These are phyloP conservation scores for Aegilops longissima DNA, from an alignment of 176 grass and related monocot species.

Conservation along the genomic window DNA sequence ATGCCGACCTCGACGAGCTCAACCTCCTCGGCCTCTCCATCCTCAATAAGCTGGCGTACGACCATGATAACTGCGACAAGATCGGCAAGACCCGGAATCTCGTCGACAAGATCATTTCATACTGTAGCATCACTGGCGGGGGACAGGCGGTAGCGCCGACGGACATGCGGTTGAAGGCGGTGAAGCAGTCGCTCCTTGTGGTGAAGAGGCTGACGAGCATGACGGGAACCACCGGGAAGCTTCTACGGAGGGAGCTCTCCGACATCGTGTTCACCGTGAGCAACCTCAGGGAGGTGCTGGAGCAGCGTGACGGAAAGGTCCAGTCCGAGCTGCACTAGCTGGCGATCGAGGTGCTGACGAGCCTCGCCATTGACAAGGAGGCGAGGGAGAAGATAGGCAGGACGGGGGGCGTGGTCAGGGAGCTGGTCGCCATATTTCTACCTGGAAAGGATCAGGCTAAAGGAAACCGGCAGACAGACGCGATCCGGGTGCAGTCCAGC, in stretches of 20 bases:
- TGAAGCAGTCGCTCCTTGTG: conserved; percentile 61
- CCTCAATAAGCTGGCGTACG: too few relatives aligned
- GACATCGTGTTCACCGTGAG: conserved; percentile 62
- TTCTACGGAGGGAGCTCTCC: conserved; percentile 54
- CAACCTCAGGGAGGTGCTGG: conserved; percentile 63
- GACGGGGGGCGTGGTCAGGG: conserved; percentile 52
- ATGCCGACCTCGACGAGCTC: too few relatives aligned
- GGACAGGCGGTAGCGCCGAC: background rate
- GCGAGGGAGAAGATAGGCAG: conserved; percentile 57
- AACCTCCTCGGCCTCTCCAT: too few relatives aligned
- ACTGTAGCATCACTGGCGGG: conserved; percentile 21
- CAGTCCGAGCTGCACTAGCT: conserved; percentile 37
- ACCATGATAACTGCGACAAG: too few relatives aligned
- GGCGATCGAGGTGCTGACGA: conserved; percentile 61
- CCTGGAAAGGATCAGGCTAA: too few relatives aligned
- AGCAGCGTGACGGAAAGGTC: conserved; percentile 4
- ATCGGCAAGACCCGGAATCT: too few relatives aligned
- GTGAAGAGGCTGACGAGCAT: conserved; percentile 71
- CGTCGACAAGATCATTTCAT: too few relatives aligned
- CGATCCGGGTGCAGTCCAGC: too few relatives aligned
- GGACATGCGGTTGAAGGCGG: conserved; percentile 31
- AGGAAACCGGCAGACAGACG: too few relatives aligned
- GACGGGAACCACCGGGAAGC: conserved; percentile 44
- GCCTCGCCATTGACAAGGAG: conserved; percentile 64
- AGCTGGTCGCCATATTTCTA: too few relatives aligned